These are phyloP conservation scores for Oryza glumipatula DNA, from an alignment of 176 grass and related monocot genomes.

Conservation along the genomic window DNA sequence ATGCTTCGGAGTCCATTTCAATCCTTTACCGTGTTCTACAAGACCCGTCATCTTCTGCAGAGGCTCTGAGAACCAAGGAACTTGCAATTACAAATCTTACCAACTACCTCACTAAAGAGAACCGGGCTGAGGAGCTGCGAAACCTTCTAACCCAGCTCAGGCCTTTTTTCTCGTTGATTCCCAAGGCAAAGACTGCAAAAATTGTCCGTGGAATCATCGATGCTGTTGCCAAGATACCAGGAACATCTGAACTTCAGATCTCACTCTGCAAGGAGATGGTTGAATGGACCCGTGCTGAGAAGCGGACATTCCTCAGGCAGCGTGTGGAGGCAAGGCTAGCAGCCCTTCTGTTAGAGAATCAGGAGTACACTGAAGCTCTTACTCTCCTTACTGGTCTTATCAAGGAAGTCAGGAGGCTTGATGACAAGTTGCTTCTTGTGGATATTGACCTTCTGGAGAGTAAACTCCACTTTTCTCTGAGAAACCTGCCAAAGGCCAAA, in stretches of 20 bases:
- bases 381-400: slow-evolving; percentile 75
- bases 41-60: slow-evolving; percentile 69
- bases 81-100: slow-evolving; percentile 81
- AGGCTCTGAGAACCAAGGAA: slow-evolving; percentile 81
- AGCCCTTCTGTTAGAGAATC: slow-evolving; percentile 70
- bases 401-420: slow-evolving; percentile 89
- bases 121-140: slow-evolving; percentile 66
- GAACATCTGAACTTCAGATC: slow-evolving; percentile 75
- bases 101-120: slow-evolving; percentile 75
- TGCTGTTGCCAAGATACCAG: slow-evolving; percentile 81
- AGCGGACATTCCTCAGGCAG: slow-evolving; percentile 79
- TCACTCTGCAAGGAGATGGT: slow-evolving; percentile 94
- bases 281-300: slow-evolving; percentile 86
- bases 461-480: slow-evolving; percentile 88
- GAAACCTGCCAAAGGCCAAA: slow-evolving; percentile 88
- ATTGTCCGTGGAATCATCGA: slow-evolving; percentile 82
- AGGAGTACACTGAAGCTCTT: slow-evolving; percentile 82
- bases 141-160: slow-evolving; percentile 83
- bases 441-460: slow-evolving; percentile 95
- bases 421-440: slow-evolving; percentile 88
- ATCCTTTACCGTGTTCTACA: slow-evolving; percentile 76
- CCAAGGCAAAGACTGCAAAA: slow-evolving; percentile 93
- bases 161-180: slow-evolving; percentile 79
- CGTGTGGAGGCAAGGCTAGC: slow-evolving; percentile 87
- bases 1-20: slow-evolving; percentile 68